Evolutionary conservation across 2,329 filamentous ascomycete genomes (phyloP).

Genomic region (Trichoderma koningii): DNA sequence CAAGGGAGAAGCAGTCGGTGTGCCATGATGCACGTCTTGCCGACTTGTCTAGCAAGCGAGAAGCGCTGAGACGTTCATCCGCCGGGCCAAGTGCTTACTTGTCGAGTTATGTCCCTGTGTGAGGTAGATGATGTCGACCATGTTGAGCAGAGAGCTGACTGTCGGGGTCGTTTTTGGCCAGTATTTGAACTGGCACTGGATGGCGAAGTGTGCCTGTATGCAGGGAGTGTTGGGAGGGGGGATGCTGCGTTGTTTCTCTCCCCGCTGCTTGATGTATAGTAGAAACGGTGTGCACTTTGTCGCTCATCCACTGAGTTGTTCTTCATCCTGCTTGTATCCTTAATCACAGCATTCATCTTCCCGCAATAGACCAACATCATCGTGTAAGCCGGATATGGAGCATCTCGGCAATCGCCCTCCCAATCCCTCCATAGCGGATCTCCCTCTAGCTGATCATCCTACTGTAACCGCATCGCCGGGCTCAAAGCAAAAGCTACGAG

Average conservation of each 20-base stretch:
- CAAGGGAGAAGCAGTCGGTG: not conserved
- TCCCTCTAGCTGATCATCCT: not conserved
- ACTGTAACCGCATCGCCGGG: constrained; percentile 3
- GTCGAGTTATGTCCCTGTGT: not conserved
- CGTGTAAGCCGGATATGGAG: not conserved
- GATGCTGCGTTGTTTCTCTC: no score
- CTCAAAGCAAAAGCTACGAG: not conserved
- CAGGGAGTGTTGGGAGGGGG: not conserved
- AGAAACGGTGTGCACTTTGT: not conserved
- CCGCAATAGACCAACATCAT: not conserved
- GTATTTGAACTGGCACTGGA: no score
- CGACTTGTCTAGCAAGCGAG: not conserved
- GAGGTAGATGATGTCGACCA: not conserved
- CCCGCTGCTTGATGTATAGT: not conserved
- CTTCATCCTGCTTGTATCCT: not conserved
- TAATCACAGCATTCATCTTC: not conserved
- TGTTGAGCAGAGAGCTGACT: not conserved
- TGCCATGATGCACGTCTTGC: not conserved
- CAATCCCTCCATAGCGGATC: constrained; percentile 13
- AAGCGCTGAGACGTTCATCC: not conserved
- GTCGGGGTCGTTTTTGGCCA: not conserved
- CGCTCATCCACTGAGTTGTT: not conserved
- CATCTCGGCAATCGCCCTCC: not conserved
- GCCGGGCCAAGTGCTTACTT: not conserved
- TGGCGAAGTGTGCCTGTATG: not conserved